Evolutionary conservation across 306 rosid species (phyloP).

Genomic region (Acacia crassicarpa): DNA sequence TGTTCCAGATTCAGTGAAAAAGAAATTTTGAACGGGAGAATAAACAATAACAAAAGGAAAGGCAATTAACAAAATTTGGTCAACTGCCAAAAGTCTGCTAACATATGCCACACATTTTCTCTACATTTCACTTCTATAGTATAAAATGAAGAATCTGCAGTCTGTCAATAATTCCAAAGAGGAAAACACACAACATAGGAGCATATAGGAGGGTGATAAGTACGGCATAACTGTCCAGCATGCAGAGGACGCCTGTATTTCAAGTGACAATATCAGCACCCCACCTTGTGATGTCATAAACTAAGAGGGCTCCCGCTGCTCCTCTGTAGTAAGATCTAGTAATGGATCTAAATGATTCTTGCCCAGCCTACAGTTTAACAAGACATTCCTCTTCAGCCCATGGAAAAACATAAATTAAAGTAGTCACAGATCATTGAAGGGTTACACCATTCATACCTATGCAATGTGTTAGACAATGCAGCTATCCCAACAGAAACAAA

Average conservation of each 20-base stretch:
- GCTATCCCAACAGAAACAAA: background rate
- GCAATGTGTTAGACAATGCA: background rate
- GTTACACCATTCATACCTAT: background rate
- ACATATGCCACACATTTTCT: background rate
- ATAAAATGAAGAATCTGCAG: background rate
- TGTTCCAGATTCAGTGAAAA: slow-evolving; percentile 8
- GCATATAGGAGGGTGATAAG: background rate
- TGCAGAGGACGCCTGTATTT: background rate
- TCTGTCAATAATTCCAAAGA: background rate
- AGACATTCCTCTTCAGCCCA: slow-evolving; percentile 22
- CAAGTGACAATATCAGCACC: slow-evolving; percentile 19
- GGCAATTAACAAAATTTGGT: background rate
- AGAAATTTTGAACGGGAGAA: slow-evolving; percentile 3
- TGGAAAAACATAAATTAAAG: background rate
- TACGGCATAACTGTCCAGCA: background rate
- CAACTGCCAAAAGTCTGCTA: background rate
- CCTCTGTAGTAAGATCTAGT: slow-evolving; percentile 90
- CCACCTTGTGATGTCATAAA: slow-evolving; percentile 93
- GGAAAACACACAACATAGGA: slow-evolving; percentile 10
- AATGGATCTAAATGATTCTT: slow-evolving; percentile 95
- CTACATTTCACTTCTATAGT: slow-evolving; percentile 5
- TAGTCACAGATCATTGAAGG: background rate
- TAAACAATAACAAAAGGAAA: background rate
- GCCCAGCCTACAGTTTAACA: slow-evolving; percentile 79
- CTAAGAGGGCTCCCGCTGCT: slow-evolving; percentile 96